Evolutionary conservation across 2,329 filamentous ascomycete genomes (phyloP).

Genomic region (Pyrenophora teres): DNA sequence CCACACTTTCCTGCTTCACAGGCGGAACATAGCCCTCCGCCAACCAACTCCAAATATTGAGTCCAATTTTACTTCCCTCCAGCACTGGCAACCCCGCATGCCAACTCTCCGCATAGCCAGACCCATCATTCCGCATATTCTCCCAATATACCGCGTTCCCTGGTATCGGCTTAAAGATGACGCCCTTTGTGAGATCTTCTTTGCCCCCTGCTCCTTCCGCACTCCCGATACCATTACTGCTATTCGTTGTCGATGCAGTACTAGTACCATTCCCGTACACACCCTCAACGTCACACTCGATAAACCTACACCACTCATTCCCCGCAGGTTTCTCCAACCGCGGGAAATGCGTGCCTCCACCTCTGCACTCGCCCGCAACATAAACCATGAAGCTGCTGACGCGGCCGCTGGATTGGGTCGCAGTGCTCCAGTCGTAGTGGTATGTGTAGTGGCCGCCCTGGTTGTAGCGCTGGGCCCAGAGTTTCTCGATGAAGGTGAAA

Average conservation of each 20-base stretch:
- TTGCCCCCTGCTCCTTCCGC: conserved; percentile 23
- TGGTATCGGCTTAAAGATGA: conserved; percentile 62
- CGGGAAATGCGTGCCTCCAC: conserved; percentile 67
- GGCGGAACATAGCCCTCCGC: conserved; percentile 46
- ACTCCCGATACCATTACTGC: conserved; percentile 1
- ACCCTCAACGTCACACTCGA: conserved; percentile 54
- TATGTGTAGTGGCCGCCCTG: conserved; percentile 61
- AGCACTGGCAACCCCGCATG: conserved; percentile 65
- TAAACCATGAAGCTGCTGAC: conserved; percentile 68
- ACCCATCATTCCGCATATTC: conserved; percentile 61
- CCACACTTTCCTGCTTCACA: conserved; percentile 2
- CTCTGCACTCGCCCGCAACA: conserved; percentile 55
- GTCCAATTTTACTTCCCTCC: conserved; percentile 61
- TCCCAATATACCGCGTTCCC: conserved; percentile 68
- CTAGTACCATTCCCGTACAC: not conserved
- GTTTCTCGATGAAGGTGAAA: conserved; percentile 62
- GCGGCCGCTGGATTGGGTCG: conserved; percentile 47
- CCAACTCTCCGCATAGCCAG: conserved; percentile 63
- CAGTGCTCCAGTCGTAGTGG: conserved; percentile 60
- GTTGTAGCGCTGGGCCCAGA: conserved; percentile 66
- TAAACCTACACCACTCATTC: conserved; percentile 60
- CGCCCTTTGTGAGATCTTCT: conserved; percentile 46
- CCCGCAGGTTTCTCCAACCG: conserved; percentile 52
- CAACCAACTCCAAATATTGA: conserved; percentile 70
- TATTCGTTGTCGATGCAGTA: not conserved